Evolutionary conservation across 495 filamentous ascomycete genomes (phyloP), one percentile per base, ranked within the genome.

Genomic region (Viridothelium virens): DNA sequence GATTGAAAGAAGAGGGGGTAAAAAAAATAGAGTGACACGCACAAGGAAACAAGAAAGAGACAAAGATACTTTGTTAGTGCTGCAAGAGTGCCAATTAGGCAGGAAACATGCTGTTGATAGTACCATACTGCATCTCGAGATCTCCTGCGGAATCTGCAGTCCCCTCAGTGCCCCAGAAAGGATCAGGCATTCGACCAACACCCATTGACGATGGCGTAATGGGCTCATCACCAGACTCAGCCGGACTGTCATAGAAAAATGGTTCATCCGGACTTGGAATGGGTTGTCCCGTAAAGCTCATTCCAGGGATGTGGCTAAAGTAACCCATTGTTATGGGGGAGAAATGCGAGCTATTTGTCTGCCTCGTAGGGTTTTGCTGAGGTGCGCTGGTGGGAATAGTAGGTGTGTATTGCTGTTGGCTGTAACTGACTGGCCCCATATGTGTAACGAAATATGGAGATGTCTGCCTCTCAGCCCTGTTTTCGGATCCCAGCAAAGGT

Each of bases 161-260:
- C 31, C 5, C 53, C 25, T 59, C 6, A 34, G 53, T 7, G 53
- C 53, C 31, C 53, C 53, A 59, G 53, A 59, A 59, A 10, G 53
- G 53, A 36, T 59, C 53, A 36, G 53, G 53, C 53, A 37, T 47
- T 56, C 37, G 41, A 44, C 38, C 31, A 59, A 59, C 36, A 18
- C 53, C 53, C 53, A 59, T 59, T 33, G 61, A 70, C n/a, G 38
- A 18, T 44, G 68, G 68, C 25, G 68, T 70, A 25, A 62, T 63
- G n/a, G 68, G 68, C 44, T 70, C 68, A 34, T 64, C 62, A 10
- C 46, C 65, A 11, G 65, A 61, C n/a, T 66, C 53, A 59, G 53
- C 65, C 2, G 68, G 61, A 18, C 65, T 62, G 18, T 62, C 63
- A 61, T 65, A 61, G 68, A 41, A 66, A 62, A 70, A 70, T 39